These are phyloP conservation scores for Hamigera avellanea DNA, from an alignment of 495 filamentous ascomycete genomes.

Conservation along the genomic window DNA sequence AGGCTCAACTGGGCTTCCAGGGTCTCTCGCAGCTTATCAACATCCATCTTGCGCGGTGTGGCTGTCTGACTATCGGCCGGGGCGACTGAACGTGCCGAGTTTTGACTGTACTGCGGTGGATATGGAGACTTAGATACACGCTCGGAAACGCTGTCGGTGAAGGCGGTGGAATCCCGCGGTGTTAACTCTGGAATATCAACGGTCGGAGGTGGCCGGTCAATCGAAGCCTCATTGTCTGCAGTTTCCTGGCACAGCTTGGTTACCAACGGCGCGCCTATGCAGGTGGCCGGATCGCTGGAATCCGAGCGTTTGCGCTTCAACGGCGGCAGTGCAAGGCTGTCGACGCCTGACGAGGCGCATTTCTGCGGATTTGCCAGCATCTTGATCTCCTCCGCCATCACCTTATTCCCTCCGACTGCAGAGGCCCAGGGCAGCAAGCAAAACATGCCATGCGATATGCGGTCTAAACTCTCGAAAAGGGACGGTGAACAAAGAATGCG, in stretches of 20 bases:
- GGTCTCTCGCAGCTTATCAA: slow-evolving; percentile 46
- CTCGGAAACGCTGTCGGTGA: not conserved
- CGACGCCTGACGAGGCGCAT: slow-evolving; percentile 25
- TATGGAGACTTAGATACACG: slow-evolving; percentile 3
- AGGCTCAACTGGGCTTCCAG: slow-evolving; percentile 80
- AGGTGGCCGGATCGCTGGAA: slow-evolving; percentile 15
- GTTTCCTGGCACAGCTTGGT: slow-evolving; percentile 22
- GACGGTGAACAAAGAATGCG: slow-evolving; percentile 9
- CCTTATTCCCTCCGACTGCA: slow-evolving; percentile 42
- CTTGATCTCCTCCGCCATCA: slow-evolving; percentile 36
- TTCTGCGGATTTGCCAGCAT: slow-evolving; percentile 26
- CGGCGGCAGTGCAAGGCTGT: slow-evolving; percentile 28
- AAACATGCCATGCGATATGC: slow-evolving; percentile 47
- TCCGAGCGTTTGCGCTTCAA: slow-evolving; percentile 46
- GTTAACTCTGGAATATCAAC: not conserved
- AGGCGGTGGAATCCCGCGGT: not conserved
- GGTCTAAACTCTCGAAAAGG: slow-evolving; percentile 5
- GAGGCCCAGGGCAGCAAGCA: slow-evolving; percentile 43
- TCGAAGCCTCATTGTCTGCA: slow-evolving; percentile 7
- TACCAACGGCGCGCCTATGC: slow-evolving; percentile 18
- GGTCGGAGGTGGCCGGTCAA: not conserved
- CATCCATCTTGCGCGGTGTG: slow-evolving; percentile 13
- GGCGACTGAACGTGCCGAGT: slow-evolving; percentile 2
- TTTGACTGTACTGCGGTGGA: slow-evolving; percentile 4
- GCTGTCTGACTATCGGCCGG: slow-evolving; percentile 10